Conservation (phyloP, 164 flowering plant species). For the Piper betle region DNA sequence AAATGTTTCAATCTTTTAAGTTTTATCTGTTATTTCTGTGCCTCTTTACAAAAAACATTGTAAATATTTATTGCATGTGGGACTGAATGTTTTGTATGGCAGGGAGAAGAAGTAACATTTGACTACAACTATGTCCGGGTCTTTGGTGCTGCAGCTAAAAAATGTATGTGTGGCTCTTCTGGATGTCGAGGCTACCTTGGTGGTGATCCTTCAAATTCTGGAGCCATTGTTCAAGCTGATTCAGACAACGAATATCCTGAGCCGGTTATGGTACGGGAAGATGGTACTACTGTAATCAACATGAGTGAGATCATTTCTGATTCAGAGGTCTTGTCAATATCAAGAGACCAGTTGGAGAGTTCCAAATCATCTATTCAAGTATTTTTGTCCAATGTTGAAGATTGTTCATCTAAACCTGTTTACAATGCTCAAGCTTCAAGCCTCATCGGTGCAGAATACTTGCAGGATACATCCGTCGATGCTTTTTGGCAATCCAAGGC, state of each 20-base stretch:
- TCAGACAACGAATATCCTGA: slow-evolving; percentile 91
- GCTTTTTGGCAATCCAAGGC: background rate
- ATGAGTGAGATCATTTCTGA: slow-evolving; percentile 2
- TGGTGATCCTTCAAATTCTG: slow-evolving; percentile 69
- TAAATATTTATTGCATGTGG: background rate
- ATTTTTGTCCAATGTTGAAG: background rate
- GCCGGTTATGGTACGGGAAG: slow-evolving; percentile 52
- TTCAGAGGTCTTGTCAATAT: background rate
- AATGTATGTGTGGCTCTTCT: slow-evolving; percentile 80
- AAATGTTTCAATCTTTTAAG: background rate
- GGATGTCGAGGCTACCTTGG: slow-evolving; percentile 90
- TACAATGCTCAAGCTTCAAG: background rate
- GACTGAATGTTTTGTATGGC: slow-evolving; percentile 1
- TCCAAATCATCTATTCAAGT: background rate
- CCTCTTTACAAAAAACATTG: too few relatives aligned
- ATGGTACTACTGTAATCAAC: slow-evolving; percentile 18
- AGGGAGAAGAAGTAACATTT: slow-evolving; percentile 97
- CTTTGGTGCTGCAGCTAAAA: slow-evolving; percentile 96
- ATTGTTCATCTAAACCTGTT: background rate
- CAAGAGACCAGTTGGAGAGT: background rate
- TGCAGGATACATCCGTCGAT: background rate
- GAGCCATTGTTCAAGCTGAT: slow-evolving; percentile 71
- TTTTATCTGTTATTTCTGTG: too few relatives aligned
- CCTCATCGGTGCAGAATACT: background rate
- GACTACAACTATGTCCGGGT: slow-evolving; percentile 97